Base-by-base conservation (phyloP, 768 basidiomycete genomes). In the Leccinum boreale region DNA sequence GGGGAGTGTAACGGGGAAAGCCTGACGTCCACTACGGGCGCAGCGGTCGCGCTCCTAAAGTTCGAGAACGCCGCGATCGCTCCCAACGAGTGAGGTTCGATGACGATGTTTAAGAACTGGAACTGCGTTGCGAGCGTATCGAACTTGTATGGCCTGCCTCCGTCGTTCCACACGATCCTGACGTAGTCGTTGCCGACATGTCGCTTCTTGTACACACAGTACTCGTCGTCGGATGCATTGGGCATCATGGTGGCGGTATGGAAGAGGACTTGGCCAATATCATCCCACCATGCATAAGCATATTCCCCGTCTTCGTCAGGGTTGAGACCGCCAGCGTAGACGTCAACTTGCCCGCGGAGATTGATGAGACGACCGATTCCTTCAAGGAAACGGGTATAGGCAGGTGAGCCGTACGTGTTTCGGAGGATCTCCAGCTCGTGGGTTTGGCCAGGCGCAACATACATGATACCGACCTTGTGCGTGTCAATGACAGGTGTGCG, bases 231-330 rank as follows among this genome's bases (percentile, higher is more conserved):
- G 8, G 74, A 62, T 48, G 78, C 79, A 54, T 86, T 89, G 4
- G 97, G 97, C 96, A 98, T 98, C 79, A 99, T 87, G 2, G 97
- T 98, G 9, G 96, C 91, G 3, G 94, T 89, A 73, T 98, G 97
- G 70, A 91, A 99, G 54, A 98, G 81, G 59, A 97, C 85, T 69
- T 98, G 95, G 4, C 90, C 86, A 51, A 98, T 94, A 67, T 98
- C 94, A 71, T 98, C 94, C 92, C 95, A 97, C 95, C 96, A 99
- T 0, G 95, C 94, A 69, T 98, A 98, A 0, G 96, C 92, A 68
- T 95, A 97, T 72, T 94, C 90, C 14, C 97, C 97, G 67, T 99
- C 94, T 65, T 90, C 85, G 59, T 94, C 91, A 8, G 92, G 85
- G 67, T 94, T 89, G 24, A 98, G 80, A 4, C 94, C 92, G 8